Evolutionary conservation across 2,329 filamentous ascomycete species (phyloP).

Genomic region (Botryotinia calthae): DNA sequence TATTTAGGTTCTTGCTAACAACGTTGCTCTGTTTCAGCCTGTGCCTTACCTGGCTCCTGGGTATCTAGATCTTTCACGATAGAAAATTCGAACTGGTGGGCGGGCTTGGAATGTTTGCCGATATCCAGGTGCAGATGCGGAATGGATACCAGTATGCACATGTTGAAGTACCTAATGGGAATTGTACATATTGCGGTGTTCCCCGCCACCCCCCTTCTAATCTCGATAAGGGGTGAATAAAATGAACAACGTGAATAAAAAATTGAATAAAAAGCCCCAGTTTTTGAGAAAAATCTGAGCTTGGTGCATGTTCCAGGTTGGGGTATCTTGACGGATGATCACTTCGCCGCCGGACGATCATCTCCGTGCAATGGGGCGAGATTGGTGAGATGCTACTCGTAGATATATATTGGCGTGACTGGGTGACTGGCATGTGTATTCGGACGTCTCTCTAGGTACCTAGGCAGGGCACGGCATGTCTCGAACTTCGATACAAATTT

Average conservation of each 20-base stretch:
- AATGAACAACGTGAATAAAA: neutral
- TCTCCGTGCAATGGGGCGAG: neutral
- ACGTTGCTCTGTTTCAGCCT: neutral
- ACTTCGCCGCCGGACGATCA: neutral
- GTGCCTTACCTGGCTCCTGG: neutral
- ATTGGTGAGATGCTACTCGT: neutral
- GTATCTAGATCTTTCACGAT: neutral
- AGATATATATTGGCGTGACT: neutral
- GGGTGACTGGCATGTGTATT: neutral
- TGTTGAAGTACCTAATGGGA: neutral
- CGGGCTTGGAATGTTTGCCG: neutral
- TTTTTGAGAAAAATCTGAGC: neutral
- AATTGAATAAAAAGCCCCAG: neutral
- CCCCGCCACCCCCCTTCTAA: neutral
- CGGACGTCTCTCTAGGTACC: neutral
- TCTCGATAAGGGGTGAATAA: neutral
- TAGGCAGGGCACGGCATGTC: neutral
- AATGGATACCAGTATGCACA: neutral
- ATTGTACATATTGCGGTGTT: neutral
- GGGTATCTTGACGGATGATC: neutral
- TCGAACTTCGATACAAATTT: neutral
- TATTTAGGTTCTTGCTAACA: neutral
- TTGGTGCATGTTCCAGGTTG: neutral
- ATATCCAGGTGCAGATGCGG: neutral
- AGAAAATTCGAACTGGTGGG: neutral